Percentiles rank a stretch among this genome's conserved stretches.
Evolutionary conservation across 352 stramenopile species (phyloP).

Genomic region (Phytophthora pluvialis): DNA sequence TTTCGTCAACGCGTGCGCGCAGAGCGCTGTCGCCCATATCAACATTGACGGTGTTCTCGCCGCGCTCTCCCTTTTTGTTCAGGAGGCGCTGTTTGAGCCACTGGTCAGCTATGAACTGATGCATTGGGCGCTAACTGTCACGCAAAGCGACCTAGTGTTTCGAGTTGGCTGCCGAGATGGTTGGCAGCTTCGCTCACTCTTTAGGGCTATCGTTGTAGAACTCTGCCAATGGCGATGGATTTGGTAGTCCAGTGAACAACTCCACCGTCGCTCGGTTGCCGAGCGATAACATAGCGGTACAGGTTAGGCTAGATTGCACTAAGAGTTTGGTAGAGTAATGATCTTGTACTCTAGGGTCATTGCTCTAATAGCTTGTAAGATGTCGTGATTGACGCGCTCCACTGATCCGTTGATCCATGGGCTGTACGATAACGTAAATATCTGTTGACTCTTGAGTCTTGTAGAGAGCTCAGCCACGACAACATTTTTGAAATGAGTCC

Average conservation of each 20-base stretch:
- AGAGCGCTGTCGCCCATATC: conserved; percentile 10
- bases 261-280: too few relatives aligned
- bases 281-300: too few relatives aligned
- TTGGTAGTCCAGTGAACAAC: too few relatives aligned
- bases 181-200: too few relatives aligned
- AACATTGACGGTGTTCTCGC: conserved; percentile 20
- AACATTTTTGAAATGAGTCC: conserved; percentile 16
- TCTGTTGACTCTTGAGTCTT: conserved; percentile 34
- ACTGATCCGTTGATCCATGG: conserved; percentile 45
- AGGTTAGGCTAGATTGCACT: conserved; percentile 33
- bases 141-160: too few relatives aligned
- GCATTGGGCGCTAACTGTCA: conserved; percentile 12
- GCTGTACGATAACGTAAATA: conserved; percentile 34
- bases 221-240: too few relatives aligned
- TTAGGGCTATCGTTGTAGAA: too few relatives aligned
- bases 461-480: conserved; percentile 27
- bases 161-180: too few relatives aligned
- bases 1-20: conserved; percentile 13
- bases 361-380: conserved; percentile 37
- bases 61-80: conserved; percentile 9
- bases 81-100: conserved; percentile 10
- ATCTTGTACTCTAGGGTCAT: conserved; percentile 36
- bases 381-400: conserved; percentile 34
- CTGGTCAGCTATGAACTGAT: not conserved
- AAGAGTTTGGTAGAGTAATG: conserved; percentile 14